phyloP scores from a whole-genome alignment of 1,284 basidiomycete genomes.

The Fomitiporia mediterranea region DNA sequence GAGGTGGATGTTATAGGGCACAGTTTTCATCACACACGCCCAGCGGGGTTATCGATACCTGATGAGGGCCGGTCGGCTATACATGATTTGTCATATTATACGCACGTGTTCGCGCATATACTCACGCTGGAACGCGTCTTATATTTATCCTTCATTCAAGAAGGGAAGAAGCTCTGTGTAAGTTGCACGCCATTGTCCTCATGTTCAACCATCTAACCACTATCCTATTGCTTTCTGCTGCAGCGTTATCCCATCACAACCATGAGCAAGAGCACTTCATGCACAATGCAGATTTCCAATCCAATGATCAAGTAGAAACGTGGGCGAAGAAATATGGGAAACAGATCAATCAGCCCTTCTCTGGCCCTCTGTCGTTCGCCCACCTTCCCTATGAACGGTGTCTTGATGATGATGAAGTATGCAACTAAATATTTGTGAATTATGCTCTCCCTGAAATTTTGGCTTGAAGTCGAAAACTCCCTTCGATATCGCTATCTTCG shows the following conservation, averaged over 20 bases:
- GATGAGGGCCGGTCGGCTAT: slow-evolving; percentile 2
- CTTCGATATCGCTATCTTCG: slow-evolving; percentile 74
- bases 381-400: slow-evolving; percentile 69
- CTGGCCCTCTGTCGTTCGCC: slow-evolving; percentile 70
- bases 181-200: neutral
- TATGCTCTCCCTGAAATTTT: neutral
- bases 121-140: neutral
- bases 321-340: slow-evolving; percentile 68
- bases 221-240: neutral
- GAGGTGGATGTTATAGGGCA: neutral
- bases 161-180: no score
- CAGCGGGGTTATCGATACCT: slow-evolving; percentile 2
- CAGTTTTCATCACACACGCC: slow-evolving; percentile 13
- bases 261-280: slow-evolving; percentile 5
- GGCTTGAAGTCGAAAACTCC: slow-evolving; percentile 19
- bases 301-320: slow-evolving; percentile 26
- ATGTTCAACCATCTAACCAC: slow-evolving; percentile 12
- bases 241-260: neutral
- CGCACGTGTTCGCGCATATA: neutral
- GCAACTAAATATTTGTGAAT: neutral
- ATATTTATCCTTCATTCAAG: neutral
- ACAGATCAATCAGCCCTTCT: slow-evolving; percentile 66
- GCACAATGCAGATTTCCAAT: neutral
- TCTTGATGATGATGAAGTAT: slow-evolving; percentile 43
- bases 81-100: neutral